Evolutionary conservation across 169 alveolate genomes (phyloP), one percentile per base, ranked within the genome.

Genomic region (Toxoplasma gondii): DNA sequence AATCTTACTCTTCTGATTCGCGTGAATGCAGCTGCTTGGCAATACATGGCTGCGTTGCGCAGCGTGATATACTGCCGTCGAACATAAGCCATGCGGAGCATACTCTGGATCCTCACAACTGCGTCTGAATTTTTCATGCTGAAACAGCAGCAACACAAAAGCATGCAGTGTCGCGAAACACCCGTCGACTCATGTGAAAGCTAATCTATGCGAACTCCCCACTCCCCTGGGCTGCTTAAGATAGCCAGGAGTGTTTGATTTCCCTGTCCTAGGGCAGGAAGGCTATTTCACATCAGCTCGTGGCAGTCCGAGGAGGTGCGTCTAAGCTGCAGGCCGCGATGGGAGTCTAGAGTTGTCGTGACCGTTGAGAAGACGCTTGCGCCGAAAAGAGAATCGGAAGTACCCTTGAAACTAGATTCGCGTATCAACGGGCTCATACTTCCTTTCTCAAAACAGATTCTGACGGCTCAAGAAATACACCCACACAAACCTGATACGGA

Each of bases 1-100:
- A 49, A 49, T 0, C 95, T 43, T 36, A 93, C 81, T 88, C 98
- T 81, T 34, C 97, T 96, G 17, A 94, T 78, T 78, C 95, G 95
- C 70, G 97, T 96, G 94, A 96, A 78, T 27, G 96, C 97, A 19
- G 95, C 93, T n/a, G 98, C 97, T 49, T 96, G 97, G 34, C 95
- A 96, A 84, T 88, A 88, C 90, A 94, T 91, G 43, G 95, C 91
- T 22, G 96, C 95, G 53, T 90, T 36, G 39, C 95, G 92, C 39
- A 97, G 90, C 91, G 88, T 82, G 31, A 95, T 45, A 92, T 94
- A 97, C 86, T 97, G 98, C 88, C 92, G 94, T 43, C 96, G 92
- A 82, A 97, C 93, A 82, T 95, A 92, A 80, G 91, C 94, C 98
- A 97, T 97, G 69, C 97, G 90, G 86, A 96, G 83, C 92, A 97